Conservation (phyloP, 352 stramenopile genomes). For the Lagenidium sp. region DNA sequence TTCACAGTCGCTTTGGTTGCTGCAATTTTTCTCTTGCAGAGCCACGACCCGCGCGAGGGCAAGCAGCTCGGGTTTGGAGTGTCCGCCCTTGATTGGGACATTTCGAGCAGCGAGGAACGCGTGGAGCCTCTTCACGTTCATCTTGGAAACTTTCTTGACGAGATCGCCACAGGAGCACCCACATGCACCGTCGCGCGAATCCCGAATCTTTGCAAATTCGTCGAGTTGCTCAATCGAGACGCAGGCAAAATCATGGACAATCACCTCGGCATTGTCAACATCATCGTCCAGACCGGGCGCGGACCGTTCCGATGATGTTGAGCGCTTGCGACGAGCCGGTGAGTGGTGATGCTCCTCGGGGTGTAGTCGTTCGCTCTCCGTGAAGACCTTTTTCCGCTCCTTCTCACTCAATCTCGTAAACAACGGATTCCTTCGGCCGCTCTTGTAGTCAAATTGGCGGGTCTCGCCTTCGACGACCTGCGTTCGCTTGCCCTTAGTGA, state of each 20-base stretch:
- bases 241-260: constrained; percentile 53
- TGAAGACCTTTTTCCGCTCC: constrained; percentile 65
- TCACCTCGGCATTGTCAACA: not conserved
- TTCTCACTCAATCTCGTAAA: constrained; percentile 59
- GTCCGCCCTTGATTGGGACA: constrained; percentile 23
- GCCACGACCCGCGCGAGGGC: constrained; percentile 54
- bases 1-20: constrained; percentile 53
- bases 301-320: constrained; percentile 1
- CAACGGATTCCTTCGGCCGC: constrained; percentile 66
- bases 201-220: constrained; percentile 74
- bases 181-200: constrained; percentile 64
- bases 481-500: constrained; percentile 48
- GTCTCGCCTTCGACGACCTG: constrained; percentile 59
- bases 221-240: constrained; percentile 77
- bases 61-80: constrained; percentile 62
- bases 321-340: constrained; percentile 7
- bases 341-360: constrained; percentile 3
- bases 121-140: constrained; percentile 78
- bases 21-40: constrained; percentile 62
- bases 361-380: constrained; percentile 19
- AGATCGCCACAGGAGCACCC: constrained; percentile 78
- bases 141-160: constrained; percentile 76
- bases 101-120: constrained; percentile 50
- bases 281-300: not conserved
- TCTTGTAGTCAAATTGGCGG: constrained; percentile 74